Percentiles rank a stretch among this genome's conserved stretches.
phyloP scores from a whole-genome alignment of 495 filamentous ascomycete species.

The Hypoxylon crocopeplum region DNA sequence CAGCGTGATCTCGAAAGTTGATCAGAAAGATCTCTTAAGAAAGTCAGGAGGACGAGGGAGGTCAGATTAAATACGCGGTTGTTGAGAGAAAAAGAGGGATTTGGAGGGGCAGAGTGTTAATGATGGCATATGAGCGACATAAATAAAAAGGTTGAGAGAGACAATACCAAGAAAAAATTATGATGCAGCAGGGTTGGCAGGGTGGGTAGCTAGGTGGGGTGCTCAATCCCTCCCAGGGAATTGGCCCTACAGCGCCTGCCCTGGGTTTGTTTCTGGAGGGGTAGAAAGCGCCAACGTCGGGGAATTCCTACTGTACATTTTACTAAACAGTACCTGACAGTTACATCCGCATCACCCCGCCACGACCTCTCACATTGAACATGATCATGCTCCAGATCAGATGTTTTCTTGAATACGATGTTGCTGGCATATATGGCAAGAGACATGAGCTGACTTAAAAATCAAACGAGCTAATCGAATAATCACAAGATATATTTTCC shows the following conservation, averaged over 20 bases:
- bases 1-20: constrained; percentile 13
- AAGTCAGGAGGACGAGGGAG: constrained; percentile 16
- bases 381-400: constrained; percentile 25
- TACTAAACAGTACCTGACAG: constrained; percentile 22
- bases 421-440: constrained; percentile 9
- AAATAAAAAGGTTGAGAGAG: constrained; percentile 36
- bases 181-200: constrained; percentile 18
- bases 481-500: constrained; percentile 25
- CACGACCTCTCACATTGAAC: not conserved
- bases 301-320: constrained; percentile 36
- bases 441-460: constrained; percentile 26
- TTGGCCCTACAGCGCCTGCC: constrained; percentile 20
- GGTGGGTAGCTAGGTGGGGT: constrained; percentile 27
- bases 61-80: constrained; percentile 32
- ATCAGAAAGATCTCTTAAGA: constrained; percentile 24
- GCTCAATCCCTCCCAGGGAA: constrained; percentile 18
- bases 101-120: constrained; percentile 38
- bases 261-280: constrained; percentile 16
- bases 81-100: constrained; percentile 32
- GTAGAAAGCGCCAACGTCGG: constrained; percentile 25
- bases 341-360: constrained; percentile 32
- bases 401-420: constrained; percentile 32
- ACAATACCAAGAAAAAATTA: constrained; percentile 33
- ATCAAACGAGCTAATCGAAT: constrained; percentile 33
- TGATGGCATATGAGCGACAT: constrained; percentile 45